Evolutionary conservation across 2,329 filamentous ascomycete genomes (phyloP).

Genomic region (Decorospora gaudefroyi): DNA sequence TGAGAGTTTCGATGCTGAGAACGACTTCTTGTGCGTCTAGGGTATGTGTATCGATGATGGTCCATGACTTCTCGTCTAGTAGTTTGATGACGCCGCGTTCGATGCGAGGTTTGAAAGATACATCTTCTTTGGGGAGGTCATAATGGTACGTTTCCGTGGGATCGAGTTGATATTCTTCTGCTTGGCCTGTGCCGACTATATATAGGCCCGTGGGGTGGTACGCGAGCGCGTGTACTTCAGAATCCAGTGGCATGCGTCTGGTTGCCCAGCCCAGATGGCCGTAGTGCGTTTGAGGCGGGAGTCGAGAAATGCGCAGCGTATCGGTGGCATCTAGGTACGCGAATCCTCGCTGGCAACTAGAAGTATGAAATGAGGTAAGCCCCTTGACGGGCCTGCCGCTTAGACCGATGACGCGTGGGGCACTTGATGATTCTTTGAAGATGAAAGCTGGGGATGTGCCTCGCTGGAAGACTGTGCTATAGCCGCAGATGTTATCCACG

Average conservation of each 20-base stretch:
- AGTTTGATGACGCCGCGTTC: slow-evolving; percentile 77
- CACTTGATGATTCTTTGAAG: slow-evolving; percentile 76
- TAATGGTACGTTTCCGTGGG: slow-evolving; percentile 83
- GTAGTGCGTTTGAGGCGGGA: slow-evolving; percentile 70
- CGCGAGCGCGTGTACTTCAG: slow-evolving; percentile 72
- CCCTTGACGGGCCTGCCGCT: slow-evolving; percentile 70
- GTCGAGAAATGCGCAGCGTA: slow-evolving; percentile 72
- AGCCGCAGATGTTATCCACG: slow-evolving; percentile 71
- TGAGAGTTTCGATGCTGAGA: slow-evolving; percentile 79
- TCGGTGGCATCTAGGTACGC: slow-evolving; percentile 69
- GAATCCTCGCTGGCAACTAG: slow-evolving; percentile 78
- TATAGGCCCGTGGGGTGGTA: slow-evolving; percentile 81
- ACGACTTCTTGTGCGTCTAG: slow-evolving; percentile 77
- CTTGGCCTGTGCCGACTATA: slow-evolving; percentile 70
- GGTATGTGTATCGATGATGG: slow-evolving; percentile 73
- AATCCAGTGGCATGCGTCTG: slow-evolving; percentile 69
- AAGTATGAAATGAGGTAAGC: slow-evolving; percentile 76
- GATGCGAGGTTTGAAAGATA: slow-evolving; percentile 66
- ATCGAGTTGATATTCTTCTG: slow-evolving; percentile 72
- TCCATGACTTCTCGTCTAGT: slow-evolving; percentile 76
- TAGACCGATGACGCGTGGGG: slow-evolving; percentile 74
- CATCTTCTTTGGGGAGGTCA: slow-evolving; percentile 73
- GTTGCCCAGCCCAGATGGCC: slow-evolving; percentile 76
- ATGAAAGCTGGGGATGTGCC: slow-evolving; percentile 81
- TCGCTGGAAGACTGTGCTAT: slow-evolving; percentile 80